Conservation (phyloP, 106 monocot genomes). For the Cymbidium sinense region DNA sequence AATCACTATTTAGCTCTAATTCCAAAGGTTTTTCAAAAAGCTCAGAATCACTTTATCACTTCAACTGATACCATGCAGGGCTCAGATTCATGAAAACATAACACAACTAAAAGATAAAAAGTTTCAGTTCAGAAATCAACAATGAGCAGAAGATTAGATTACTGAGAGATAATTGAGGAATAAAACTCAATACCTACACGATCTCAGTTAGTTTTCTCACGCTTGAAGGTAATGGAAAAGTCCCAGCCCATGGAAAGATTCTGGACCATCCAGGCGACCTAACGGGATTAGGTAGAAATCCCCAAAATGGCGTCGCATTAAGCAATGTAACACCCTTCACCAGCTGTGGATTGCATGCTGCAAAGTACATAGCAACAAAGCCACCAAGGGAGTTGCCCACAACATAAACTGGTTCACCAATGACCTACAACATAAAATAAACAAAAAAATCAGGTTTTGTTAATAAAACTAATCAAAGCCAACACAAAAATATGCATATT, state of each 20-base stretch:
- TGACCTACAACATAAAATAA: conserved; percentile 42
- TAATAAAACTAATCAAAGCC: not conserved
- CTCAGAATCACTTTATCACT: too few relatives aligned
- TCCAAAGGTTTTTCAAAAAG: too few relatives aligned
- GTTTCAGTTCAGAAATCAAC: too few relatives aligned
- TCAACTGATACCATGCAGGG: too few relatives aligned
- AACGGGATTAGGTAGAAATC: conserved; percentile 78
- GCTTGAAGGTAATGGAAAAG: conserved; percentile 69
- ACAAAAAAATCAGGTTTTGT: not conserved
- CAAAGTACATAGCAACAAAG: conserved; percentile 73
- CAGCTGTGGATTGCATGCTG: conserved; percentile 61
- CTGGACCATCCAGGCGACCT: conserved; percentile 70
- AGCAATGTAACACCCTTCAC: conserved; percentile 86
- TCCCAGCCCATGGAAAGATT: conserved; percentile 87
- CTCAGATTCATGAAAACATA: too few relatives aligned
- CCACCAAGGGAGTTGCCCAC: conserved; percentile 97
- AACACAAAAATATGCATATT: not conserved
- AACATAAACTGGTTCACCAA: conserved; percentile 88
- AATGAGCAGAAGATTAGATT: too few relatives aligned
- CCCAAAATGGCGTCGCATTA: conserved; percentile 99
- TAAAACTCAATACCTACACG: conserved; percentile 53
- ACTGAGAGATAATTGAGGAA: not conserved
- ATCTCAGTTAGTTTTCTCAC: conserved; percentile 60
- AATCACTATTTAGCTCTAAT: too few relatives aligned
- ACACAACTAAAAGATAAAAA: too few relatives aligned